Evolutionary conservation across 192 early-diverging fungal genomes (phyloP), one percentile per base, ranked within the genome.

Genomic region (Backusella psychrophila): DNA sequence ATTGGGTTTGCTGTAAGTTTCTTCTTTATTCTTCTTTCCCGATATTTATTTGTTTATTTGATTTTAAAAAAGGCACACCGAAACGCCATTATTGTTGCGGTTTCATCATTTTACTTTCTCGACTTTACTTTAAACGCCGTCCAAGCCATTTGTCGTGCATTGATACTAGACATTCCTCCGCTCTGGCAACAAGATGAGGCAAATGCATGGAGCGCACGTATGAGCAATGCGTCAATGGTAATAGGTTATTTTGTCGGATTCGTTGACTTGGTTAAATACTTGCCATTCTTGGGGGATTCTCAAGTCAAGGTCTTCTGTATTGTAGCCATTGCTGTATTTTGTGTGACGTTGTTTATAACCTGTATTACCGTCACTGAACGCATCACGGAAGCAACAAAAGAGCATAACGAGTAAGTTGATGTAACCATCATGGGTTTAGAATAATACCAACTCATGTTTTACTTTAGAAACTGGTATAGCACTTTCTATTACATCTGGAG

Each of bases 101-200:
- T 98, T 4, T 15, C 87, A 8, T 90, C 90, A 11, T 97, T 98
- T 76, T 98, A 96, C 75, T 81, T 90, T n/a, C 79, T 99, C 23
- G 97, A 99, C 82, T 98, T 99, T 84, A 90, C 95, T 0, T 87
- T 99, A 73, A 99, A 99, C 80, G 91, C 91, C 8, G 92, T 97
- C 9, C 93, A 94, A 77, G 95, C 96, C 6, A 86, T 88, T 33
- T 90, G 90, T 72, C 92, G 97, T 9, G 92, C 95, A 15, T 83
- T 99, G 19, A 92, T 97, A 38, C 89, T 98, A 29, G 97, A 99
- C 77, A 88, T 91, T 38, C 87, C 91, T 23, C 93, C 95, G 0
- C 80, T 91, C 19, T 80, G 88, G 69, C 93, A 95, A 78, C 97
- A 99, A 78, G 92, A 94, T 33, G 74, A 85, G 1, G 92, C 91